Conservation (phyloP, 225 moss, liverwort and hornwort species). For the Pseudoscleropodium purum region DNA sequence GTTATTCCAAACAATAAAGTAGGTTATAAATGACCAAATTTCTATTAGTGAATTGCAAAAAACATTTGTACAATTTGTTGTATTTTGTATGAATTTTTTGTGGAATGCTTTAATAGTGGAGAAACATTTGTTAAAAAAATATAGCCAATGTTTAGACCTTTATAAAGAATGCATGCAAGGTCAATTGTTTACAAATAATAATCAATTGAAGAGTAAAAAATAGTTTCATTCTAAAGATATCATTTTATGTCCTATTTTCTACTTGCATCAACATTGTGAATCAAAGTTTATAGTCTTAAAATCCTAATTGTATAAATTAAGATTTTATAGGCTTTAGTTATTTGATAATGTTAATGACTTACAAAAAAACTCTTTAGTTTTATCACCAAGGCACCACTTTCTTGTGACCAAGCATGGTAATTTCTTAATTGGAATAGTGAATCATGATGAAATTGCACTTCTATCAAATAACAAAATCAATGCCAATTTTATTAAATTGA, state of each 20-base stretch:
- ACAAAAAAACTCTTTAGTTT: background rate
- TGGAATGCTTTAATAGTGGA: background rate
- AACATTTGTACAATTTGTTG: background rate
- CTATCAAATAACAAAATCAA: background rate
- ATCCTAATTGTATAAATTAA: background rate
- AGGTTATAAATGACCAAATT: too few relatives aligned
- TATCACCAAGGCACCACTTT: background rate
- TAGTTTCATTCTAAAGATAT: background rate
- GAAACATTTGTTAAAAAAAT: background rate
- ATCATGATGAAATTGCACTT: background rate
- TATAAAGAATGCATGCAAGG: background rate
- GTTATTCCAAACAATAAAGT: too few relatives aligned
- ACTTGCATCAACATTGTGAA: background rate
- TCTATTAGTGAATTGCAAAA: background rate
- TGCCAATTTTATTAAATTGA: background rate
- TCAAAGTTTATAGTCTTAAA: background rate
- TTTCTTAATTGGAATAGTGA: background rate
- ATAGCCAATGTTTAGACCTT: background rate
- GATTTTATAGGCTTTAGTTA: background rate
- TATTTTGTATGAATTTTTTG: background rate
- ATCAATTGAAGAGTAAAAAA: background rate
- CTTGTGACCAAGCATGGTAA: background rate
- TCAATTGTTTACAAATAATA: background rate
- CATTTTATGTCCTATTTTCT: background rate
- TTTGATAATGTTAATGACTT: background rate